Conservation (phyloP, 2,329 filamentous ascomycete genomes). For the Rhinocladiella mackenziei region DNA sequence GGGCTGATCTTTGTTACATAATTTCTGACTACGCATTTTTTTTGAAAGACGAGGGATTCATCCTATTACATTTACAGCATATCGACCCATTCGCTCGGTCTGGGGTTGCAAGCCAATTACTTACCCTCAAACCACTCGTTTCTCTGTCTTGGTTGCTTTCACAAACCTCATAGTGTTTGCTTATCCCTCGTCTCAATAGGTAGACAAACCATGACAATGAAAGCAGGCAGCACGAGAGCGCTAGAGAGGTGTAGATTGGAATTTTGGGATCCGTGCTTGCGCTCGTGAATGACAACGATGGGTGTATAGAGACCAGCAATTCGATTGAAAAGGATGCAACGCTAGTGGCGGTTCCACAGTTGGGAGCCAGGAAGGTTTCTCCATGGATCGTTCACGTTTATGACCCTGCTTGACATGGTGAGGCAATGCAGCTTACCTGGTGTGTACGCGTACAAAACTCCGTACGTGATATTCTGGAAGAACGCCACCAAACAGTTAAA, state of each 20-base stretch:
- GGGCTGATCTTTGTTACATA: background rate
- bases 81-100: too few species aligned
- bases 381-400: background rate
- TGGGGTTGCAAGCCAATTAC: too few species aligned
- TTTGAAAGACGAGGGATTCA: too few species aligned
- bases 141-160: too few species aligned
- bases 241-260: background rate
- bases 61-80: too few species aligned
- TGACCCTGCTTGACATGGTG: slow-evolving; percentile 21
- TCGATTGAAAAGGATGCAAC: slow-evolving; percentile 69
- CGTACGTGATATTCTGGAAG: slow-evolving; percentile 70
- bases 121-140: too few species aligned
- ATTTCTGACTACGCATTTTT: background rate
- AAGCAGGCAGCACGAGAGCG: too few species aligned
- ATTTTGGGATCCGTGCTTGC: background rate
- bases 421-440: slow-evolving; percentile 45
- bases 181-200: too few species aligned
- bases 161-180: too few species aligned
- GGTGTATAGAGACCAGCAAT: slow-evolving; percentile 74
- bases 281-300: slow-evolving; percentile 34
- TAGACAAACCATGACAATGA: too few species aligned
- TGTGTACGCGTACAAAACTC: slow-evolving; percentile 71
- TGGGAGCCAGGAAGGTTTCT: slow-evolving; percentile 73
- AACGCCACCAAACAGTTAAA: slow-evolving; percentile 79
- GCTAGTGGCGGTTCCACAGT: slow-evolving; percentile 73